A percentile compares a stretch with the other conserved stretches of the same genome.
Conservation (phyloP, 352 stramenopile species). For the Discostella stelligera region DNA sequence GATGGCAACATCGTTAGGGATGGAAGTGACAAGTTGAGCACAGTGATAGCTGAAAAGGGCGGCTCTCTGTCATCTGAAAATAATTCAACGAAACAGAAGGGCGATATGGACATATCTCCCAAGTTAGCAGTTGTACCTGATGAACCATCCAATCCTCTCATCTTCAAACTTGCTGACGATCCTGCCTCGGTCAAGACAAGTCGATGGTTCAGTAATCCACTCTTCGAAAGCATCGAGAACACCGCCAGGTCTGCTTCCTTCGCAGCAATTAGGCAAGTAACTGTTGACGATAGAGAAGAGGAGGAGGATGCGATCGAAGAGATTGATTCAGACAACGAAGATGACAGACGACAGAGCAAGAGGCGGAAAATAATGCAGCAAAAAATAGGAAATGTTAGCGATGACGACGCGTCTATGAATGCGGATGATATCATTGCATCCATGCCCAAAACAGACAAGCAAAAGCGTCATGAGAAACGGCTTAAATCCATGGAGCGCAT, state of each 20-base stretch:
- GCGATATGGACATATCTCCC: slow-evolving; percentile 23
- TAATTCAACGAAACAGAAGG: slow-evolving; percentile 50
- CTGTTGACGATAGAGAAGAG: slow-evolving; percentile 82
- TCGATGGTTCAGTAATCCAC: slow-evolving; percentile 83
- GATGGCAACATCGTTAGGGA: slow-evolving; percentile 75
- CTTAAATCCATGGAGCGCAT: slow-evolving; percentile 91
- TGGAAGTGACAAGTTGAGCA: slow-evolving; percentile 43
- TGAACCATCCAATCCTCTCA: slow-evolving; percentile 73
- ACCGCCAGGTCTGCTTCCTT: slow-evolving; percentile 85
- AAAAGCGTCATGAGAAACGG: slow-evolving; percentile 95
- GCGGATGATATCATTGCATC: slow-evolving; percentile 79
- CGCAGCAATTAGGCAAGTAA: slow-evolving; percentile 76
- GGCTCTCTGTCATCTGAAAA: too few relatives aligned
- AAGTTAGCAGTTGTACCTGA: slow-evolving; percentile 16
- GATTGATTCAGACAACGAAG: slow-evolving; percentile 59
- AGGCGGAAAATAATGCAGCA: slow-evolving; percentile 24
- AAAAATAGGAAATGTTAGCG: slow-evolving; percentile 67
- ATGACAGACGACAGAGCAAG: slow-evolving; percentile 31
- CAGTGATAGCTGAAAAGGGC: neutral
- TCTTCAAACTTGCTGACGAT: slow-evolving; percentile 77
- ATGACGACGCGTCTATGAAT: slow-evolving; percentile 75
- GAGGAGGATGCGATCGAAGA: slow-evolving; percentile 65
- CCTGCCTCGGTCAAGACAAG: slow-evolving; percentile 74
- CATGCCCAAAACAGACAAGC: slow-evolving; percentile 98
- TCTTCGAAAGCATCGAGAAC: slow-evolving; percentile 82